Conservation (phyloP, 306 rosid genomes). For the Begonia fuchsioides region DNA sequence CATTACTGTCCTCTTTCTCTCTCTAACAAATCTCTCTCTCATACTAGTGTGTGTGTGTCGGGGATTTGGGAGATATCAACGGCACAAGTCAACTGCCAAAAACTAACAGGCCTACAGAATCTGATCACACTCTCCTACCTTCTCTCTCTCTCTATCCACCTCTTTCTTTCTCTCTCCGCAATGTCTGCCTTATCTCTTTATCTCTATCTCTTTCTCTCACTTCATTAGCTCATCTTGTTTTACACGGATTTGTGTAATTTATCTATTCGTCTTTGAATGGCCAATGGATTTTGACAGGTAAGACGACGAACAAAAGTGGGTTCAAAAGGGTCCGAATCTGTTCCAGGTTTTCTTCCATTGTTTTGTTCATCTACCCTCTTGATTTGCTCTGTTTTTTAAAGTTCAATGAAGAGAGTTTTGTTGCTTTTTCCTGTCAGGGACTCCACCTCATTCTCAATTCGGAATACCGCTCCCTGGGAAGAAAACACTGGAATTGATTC, state of each 20-base stretch:
- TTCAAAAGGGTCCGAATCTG: conserved; percentile 61
- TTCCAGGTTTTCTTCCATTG: conserved; percentile 50
- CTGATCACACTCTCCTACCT: conserved; percentile 50
- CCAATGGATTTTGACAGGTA: conserved; percentile 55
- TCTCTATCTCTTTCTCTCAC: conserved; percentile 40
- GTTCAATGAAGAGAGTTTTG: not conserved
- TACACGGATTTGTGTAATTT: conserved; percentile 15
- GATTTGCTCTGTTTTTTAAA: too few species aligned
- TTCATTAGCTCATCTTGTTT: conserved; percentile 19
- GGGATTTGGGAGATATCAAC: conserved; percentile 42
- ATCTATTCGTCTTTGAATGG: conserved; percentile 22
- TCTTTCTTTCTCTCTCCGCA: conserved; percentile 15
- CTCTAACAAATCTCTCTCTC: conserved; percentile 15
- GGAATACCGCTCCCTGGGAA: conserved; percentile 70
- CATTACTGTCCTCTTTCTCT: conserved; percentile 19
- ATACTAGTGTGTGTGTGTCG: conserved; percentile 32
- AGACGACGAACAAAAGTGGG: conserved; percentile 51
- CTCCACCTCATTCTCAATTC: conserved; percentile 38
- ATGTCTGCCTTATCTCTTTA: conserved; percentile 46
- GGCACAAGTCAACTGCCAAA: conserved; percentile 65
- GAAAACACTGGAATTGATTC: conserved; percentile 77
- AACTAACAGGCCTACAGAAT: conserved; percentile 42
- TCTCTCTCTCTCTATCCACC: conserved; percentile 30
- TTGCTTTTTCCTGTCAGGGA: conserved; percentile 36
- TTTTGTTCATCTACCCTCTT: not conserved